phyloP scores from a whole-genome alignment of 1,284 basidiomycete genomes.

The Cutaneotrichosporon spelunceum region DNA sequence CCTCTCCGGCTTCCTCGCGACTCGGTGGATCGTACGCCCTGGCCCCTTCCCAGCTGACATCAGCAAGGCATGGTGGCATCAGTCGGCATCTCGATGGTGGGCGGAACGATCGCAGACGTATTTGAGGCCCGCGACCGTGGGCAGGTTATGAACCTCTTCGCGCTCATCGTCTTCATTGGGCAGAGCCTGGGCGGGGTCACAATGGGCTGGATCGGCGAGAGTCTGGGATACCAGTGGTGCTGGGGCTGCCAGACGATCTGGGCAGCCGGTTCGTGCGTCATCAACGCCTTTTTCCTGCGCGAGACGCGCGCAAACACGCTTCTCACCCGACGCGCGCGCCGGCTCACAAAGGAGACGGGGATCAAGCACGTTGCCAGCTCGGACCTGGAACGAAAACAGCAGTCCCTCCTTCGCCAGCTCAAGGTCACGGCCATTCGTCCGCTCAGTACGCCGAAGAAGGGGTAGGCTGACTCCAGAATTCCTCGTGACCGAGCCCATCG shows the following conservation, averaged over 20 bases:
- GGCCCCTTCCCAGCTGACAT: neutral
- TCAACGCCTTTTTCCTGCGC: conserved; percentile 45
- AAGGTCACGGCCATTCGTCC: conserved; percentile 43
- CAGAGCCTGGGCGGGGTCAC: conserved; percentile 27
- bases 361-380: conserved; percentile 41
- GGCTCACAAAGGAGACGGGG: conserved; percentile 50
- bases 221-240: conserved; percentile 38
- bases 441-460: conserved; percentile 29
- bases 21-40: conserved; percentile 37
- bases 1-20: conserved; percentile 38
- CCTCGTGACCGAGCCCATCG: conserved; percentile 54
- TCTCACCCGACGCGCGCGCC: conserved; percentile 48
- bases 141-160: conserved; percentile 51
- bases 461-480: conserved; percentile 32
- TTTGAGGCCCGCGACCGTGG: conserved; percentile 48
- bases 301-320: conserved; percentile 53
- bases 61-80: conserved; percentile 39
- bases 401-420: conserved; percentile 40
- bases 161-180: conserved; percentile 48
- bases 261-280: conserved; percentile 29
- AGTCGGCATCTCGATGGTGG: conserved; percentile 46
- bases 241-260: conserved; percentile 42
- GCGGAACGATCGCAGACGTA: conserved; percentile 49
- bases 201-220: conserved; percentile 36
- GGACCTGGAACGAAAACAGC: conserved; percentile 45